These are phyloP conservation scores for Phytopythium chamaehyphon DNA, from an alignment of 352 stramenopile species.

Conservation along the genomic window DNA sequence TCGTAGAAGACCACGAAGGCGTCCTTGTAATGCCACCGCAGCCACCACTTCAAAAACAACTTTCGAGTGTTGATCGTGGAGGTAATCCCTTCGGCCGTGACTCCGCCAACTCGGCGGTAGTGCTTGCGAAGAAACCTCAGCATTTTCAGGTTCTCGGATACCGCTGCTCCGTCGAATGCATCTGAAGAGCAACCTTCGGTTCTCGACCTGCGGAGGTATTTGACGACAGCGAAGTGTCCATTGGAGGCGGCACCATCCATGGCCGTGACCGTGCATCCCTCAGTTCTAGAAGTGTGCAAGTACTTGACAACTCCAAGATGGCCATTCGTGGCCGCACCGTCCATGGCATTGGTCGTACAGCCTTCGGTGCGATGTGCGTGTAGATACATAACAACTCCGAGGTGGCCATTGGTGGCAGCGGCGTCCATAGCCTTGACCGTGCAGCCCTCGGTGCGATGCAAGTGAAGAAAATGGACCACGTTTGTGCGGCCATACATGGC, in stretches of 20 bases:
- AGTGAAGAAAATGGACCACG: conserved; percentile 23
- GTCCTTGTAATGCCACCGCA: too few relatives aligned
- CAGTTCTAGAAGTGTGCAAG: conserved; percentile 11
- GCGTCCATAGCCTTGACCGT: conserved; percentile 26
- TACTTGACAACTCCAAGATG: conserved; percentile 25
- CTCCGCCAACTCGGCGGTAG: conserved; percentile 10
- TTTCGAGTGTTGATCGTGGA: too few relatives aligned
- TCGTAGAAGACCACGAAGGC: too few relatives aligned
- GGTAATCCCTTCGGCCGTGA: conserved; percentile 33
- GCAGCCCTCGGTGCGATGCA: conserved; percentile 21
- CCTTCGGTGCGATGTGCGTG: conserved; percentile 26
- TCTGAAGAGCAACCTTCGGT: conserved; percentile 1
- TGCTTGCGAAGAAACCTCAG: conserved; percentile 24
- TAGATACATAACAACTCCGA: conserved; percentile 25
- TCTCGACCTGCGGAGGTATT: conserved; percentile 12
- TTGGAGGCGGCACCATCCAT: conserved; percentile 13
- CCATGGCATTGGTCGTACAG: conserved; percentile 27
- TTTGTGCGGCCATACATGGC: conserved; percentile 12
- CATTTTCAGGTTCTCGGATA: conserved; percentile 16
- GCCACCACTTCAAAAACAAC: too few relatives aligned
- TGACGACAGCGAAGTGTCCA: conserved; percentile 17
- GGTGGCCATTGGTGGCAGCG: conserved; percentile 16
- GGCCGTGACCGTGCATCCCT: conserved; percentile 17
- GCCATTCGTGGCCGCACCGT: conserved; percentile 18
- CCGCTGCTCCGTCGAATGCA: conserved; percentile 12